phyloP scores from a whole-genome alignment of 495 filamentous ascomycete genomes.

The Usnea hakonensis region DNA sequence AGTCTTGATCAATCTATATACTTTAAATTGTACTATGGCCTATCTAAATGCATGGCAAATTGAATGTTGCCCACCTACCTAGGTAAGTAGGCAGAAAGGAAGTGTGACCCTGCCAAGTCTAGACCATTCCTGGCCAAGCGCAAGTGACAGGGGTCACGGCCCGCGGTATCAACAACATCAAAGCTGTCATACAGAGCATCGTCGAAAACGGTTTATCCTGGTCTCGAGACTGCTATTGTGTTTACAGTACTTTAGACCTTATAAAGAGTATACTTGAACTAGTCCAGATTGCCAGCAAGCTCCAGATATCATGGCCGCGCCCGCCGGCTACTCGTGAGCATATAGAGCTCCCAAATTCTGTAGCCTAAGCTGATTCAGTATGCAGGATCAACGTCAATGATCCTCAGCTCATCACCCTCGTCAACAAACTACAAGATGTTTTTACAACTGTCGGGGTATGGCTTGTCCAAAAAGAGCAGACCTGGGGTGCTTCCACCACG shows the following conservation, averaged over 20 bases:
- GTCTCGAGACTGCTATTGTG: background rate
- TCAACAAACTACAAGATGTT: slow-evolving; percentile 99
- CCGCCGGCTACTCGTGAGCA: slow-evolving; percentile 24
- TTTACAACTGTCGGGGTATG: slow-evolving; percentile 96
- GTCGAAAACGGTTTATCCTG: background rate
- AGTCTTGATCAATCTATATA: slow-evolving; percentile 1
- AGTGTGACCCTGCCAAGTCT: background rate
- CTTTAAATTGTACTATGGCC: background rate
- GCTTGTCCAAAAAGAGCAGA: slow-evolving; percentile 22
- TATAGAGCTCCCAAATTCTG: background rate
- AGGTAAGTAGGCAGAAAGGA: background rate
- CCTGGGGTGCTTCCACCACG: background rate
- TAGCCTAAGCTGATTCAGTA: slow-evolving; percentile 13
- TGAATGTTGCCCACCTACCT: no score
- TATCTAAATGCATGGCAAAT: background rate
- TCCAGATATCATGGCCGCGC: slow-evolving; percentile 23
- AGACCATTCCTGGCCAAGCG: slow-evolving; percentile 4
- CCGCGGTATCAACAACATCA: background rate
- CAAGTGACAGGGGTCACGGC: background rate
- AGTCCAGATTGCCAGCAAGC: background rate
- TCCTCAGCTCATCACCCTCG: slow-evolving; percentile 77
- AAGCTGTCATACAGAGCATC: slow-evolving; percentile 1
- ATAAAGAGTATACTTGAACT: no score
- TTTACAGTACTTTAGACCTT: background rate
- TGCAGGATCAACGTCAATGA: slow-evolving; percentile 73